A percentile compares a stretch with the other conserved stretches of the same genome.
Conservation (phyloP, 208 protist genomes). For the Trypanosoma mega region DNA sequence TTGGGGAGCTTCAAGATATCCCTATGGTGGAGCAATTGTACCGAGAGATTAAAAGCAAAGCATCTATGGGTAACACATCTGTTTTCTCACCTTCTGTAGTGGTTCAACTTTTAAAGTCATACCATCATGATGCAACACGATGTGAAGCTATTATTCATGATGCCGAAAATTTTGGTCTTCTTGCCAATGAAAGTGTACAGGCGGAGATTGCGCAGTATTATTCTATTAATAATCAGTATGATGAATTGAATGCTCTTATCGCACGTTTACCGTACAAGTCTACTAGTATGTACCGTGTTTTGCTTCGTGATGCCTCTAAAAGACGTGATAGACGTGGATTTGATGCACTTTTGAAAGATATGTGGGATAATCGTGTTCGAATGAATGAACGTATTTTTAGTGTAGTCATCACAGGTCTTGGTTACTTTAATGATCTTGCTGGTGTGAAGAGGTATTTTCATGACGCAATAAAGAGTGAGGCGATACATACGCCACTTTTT, state of each 20-base stretch:
- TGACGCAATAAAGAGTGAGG: conserved; percentile 41
- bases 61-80: conserved; percentile 26
- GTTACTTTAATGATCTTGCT: conserved; percentile 64
- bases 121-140: conserved; percentile 40
- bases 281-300: conserved; percentile 68
- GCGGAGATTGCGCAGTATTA: conserved; percentile 76
- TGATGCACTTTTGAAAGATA: conserved; percentile 46
- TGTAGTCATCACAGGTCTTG: conserved; percentile 65
- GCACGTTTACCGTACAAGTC: conserved; percentile 59
- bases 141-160: conserved; percentile 62
- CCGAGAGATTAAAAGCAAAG: conserved; percentile 63
- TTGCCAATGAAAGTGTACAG: conserved; percentile 71
- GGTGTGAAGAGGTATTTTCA: conserved; percentile 66
- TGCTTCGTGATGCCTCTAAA: conserved; percentile 74
- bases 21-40: conserved; percentile 71
- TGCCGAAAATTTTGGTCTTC: conserved; percentile 64
- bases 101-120: conserved; percentile 67
- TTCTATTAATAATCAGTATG: conserved; percentile 45
- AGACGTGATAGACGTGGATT: conserved; percentile 54
- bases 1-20: conserved; percentile 65
- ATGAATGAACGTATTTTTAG: conserved; percentile 80
- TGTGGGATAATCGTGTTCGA: conserved; percentile 37
- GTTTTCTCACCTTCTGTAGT: conserved; percentile 51
- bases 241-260: conserved; percentile 61
- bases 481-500: conserved; percentile 64